Conservation (phyloP, 2,329 filamentous ascomycete species). For the Cyphellophora europaea region DNA sequence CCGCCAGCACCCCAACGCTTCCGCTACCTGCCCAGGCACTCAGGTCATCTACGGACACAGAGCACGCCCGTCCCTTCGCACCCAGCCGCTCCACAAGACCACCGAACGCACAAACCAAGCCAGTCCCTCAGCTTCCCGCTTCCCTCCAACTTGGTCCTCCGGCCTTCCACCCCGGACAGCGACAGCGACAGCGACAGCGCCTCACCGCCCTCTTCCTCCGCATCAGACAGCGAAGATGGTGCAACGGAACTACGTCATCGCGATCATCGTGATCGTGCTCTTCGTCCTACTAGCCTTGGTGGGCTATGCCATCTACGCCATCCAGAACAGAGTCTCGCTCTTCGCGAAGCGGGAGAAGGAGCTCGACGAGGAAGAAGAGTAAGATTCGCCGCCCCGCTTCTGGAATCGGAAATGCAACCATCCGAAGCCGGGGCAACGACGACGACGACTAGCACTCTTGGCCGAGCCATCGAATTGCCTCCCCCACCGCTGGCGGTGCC, state of each 20-base stretch:
- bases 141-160: conserved; percentile 1
- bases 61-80: not conserved
- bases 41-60: not conserved
- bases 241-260: conserved; percentile 37
- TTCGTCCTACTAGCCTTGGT: conserved; percentile 36
- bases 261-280: conserved; percentile 40
- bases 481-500: not conserved
- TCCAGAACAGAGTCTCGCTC: conserved; percentile 24
- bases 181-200: not conserved
- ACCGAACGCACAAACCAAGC: not conserved
- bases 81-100: not conserved
- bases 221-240: conserved; percentile 25
- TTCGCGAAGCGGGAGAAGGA: conserved; percentile 20
- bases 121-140: not conserved
- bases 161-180: not conserved
- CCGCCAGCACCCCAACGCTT: conserved; percentile 18
- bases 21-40: conserved; percentile 3
- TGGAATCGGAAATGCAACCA: not conserved
- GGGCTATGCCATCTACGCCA: conserved; percentile 27
- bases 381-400: not conserved
- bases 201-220: not conserved
- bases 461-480: not conserved
- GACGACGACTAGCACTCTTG: conserved; percentile 3
- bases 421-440: conserved; percentile 4
- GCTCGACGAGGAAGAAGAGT: conserved; percentile 22